Percentiles rank a stretch among this genome's conserved stretches.
Conservation (phyloP, 2,329 filamentous ascomycete genomes). For the Ceratocystis eucalypticola region DNA sequence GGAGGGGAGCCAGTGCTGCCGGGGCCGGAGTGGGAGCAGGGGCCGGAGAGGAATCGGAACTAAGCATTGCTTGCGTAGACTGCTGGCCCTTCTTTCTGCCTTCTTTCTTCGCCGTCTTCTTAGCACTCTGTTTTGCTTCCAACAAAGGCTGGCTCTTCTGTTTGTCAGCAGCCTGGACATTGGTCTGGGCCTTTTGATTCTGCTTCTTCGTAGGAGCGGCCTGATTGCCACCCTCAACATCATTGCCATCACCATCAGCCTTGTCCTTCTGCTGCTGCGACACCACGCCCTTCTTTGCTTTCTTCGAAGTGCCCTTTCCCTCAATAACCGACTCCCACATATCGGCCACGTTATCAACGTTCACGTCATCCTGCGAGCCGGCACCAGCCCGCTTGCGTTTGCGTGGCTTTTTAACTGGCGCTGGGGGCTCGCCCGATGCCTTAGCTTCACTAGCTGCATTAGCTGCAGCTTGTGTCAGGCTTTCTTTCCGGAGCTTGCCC, state of each 20-base stretch:
- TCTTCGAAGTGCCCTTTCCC: constrained; percentile 34
- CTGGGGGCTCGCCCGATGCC: constrained; percentile 13
- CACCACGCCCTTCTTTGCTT: constrained; percentile 23
- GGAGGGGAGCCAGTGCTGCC: constrained; percentile 26
- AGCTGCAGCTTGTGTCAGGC: constrained; percentile 21
- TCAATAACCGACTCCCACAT: constrained; percentile 73
- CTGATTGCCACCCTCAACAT: neutral
- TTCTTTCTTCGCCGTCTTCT: constrained; percentile 23
- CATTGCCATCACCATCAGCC: constrained; percentile 1
- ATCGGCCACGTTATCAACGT: constrained; percentile 56
- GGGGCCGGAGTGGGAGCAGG: constrained; percentile 22
- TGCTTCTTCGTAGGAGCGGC: neutral
- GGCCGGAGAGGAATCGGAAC: constrained; percentile 17
- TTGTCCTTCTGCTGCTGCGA: constrained; percentile 21
- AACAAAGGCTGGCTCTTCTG: constrained; percentile 22
- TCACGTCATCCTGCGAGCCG: constrained; percentile 36
- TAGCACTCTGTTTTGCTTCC: neutral
- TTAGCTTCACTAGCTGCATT: constrained; percentile 25
- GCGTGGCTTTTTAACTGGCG: constrained; percentile 35
- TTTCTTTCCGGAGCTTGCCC: constrained; percentile 57
- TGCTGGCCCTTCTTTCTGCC: constrained; percentile 29
- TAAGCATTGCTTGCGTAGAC: constrained; percentile 21
- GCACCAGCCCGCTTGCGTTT: constrained; percentile 41
- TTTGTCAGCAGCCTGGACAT: constrained; percentile 19
- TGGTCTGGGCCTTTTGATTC: neutral